A percentile compares a stretch with the other conserved stretches of the same genome.
Evolutionary conservation across 2,329 filamentous ascomycete species (phyloP).

Genomic region (Colletotrichum scovillei): DNA sequence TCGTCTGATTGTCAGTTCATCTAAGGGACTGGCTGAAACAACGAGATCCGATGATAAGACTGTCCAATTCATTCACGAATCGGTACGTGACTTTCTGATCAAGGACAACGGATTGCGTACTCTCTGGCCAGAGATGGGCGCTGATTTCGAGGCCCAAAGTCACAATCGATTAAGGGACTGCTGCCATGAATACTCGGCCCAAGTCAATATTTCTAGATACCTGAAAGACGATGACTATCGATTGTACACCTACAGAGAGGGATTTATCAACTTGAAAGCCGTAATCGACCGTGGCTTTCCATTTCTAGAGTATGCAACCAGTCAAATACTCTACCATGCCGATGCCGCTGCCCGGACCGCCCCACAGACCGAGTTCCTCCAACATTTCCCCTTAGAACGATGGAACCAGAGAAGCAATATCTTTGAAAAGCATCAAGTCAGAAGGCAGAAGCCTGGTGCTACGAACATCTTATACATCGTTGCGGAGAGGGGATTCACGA

Average conservation of each 20-base stretch:
- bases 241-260: too few species aligned
- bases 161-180: background rate
- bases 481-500: rapidly evolving
- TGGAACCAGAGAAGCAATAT: slow-evolving; percentile 3
- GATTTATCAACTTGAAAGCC: rapidly evolving
- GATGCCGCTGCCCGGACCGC: background rate
- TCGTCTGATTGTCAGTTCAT: slow-evolving; percentile 49
- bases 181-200: background rate
- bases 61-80: slow-evolving; percentile 62
- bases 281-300: background rate
- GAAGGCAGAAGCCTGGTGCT: background rate
- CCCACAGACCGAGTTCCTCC: background rate
- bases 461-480: background rate
- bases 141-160: background rate
- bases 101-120: background rate
- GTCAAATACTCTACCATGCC: background rate
- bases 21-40: slow-evolving; percentile 59
- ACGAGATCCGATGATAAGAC: slow-evolving; percentile 42
- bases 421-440: background rate
- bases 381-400: rapidly evolving
- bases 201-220: background rate
- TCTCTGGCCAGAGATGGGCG: background rate
- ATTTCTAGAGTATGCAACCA: slow-evolving; percentile 12
- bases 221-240: too few species aligned
- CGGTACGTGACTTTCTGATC: slow-evolving; percentile 55